Evolutionary conservation across 768 basidiomycete genomes (phyloP).

Genomic region (Boletus tylopilopsis): DNA sequence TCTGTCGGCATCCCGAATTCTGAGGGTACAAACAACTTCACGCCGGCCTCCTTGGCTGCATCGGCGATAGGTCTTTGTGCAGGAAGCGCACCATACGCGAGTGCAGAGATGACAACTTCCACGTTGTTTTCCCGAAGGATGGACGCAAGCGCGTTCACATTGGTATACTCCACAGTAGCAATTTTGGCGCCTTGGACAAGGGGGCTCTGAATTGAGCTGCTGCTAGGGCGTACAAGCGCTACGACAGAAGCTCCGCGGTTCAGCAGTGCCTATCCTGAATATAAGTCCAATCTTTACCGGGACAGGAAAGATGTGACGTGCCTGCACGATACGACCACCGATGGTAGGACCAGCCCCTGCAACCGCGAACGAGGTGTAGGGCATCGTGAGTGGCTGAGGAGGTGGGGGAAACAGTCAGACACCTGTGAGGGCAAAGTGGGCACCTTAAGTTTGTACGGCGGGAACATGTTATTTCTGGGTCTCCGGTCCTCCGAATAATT

Average conservation of each 20-base stretch:
- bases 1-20: slow-evolving; percentile 36
- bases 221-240: slow-evolving; percentile 22
- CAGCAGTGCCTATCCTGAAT: slow-evolving; percentile 20
- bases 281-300: neutral
- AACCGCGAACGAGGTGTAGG: slow-evolving; percentile 35
- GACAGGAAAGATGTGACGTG: neutral
- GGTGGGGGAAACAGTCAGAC: too few species aligned
- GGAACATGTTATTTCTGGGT: too few species aligned
- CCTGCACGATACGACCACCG: slow-evolving; percentile 33
- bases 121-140: slow-evolving; percentile 30
- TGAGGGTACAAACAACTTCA: slow-evolving; percentile 38
- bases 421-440: too few species aligned
- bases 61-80: slow-evolving; percentile 29
- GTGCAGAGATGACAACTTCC: slow-evolving; percentile 33
- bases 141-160: slow-evolving; percentile 23
- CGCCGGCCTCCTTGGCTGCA: slow-evolving; percentile 35
- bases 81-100: slow-evolving; percentile 26
- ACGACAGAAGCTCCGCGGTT: slow-evolving; percentile 23
- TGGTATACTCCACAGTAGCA: slow-evolving; percentile 27
- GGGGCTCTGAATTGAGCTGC: slow-evolving; percentile 14
- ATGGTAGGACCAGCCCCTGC: slow-evolving; percentile 35
- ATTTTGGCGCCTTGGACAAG: slow-evolving; percentile 26
- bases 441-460: too few species aligned
- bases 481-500: too few species aligned
- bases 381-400: too few species aligned